Evolutionary conservation across 306 rosid genomes (phyloP).

Genomic region (Rosa rugosa): DNA sequence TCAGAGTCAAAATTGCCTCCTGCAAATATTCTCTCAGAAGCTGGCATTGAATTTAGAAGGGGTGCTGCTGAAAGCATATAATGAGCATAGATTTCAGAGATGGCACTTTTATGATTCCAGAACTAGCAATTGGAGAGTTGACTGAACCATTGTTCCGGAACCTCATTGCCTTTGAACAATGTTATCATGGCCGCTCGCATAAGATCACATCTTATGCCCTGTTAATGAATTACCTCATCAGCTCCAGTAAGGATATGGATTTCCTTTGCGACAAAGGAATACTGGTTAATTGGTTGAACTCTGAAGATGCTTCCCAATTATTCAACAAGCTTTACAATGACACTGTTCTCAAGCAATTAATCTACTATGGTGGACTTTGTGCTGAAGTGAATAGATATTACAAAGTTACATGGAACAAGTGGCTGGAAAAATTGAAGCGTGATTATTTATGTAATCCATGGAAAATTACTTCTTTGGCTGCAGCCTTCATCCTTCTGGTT

Average conservation of each 20-base stretch:
- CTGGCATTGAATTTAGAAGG: neutral
- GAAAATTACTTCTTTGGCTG: conserved; percentile 19
- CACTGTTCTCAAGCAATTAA: neutral
- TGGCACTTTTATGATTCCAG: conserved; percentile 9
- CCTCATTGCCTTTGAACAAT: conserved; percentile 21
- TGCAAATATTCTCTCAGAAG: neutral
- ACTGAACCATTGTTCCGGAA: conserved; percentile 15
- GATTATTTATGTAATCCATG: conserved; percentile 21
- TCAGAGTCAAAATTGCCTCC: neutral
- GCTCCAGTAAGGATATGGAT: conserved; percentile 1
- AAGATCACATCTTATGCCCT: conserved; percentile 24
- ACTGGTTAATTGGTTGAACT: neutral
- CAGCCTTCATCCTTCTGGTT: neutral
- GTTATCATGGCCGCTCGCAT: conserved; percentile 1
- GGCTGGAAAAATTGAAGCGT: conserved; percentile 9
- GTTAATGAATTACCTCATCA: conserved; percentile 16
- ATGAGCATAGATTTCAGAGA: neutral
- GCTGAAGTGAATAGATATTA: neutral
- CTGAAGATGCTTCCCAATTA: conserved; percentile 3
- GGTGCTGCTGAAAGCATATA: neutral
- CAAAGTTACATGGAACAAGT: neutral
- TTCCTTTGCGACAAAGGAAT: neutral
- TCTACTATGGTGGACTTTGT: neutral
- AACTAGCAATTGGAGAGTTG: neutral
- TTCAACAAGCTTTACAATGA: conserved; percentile 18